Evolutionary conservation across 306 rosid genomes (phyloP).

Genomic region (Castanea sativa): DNA sequence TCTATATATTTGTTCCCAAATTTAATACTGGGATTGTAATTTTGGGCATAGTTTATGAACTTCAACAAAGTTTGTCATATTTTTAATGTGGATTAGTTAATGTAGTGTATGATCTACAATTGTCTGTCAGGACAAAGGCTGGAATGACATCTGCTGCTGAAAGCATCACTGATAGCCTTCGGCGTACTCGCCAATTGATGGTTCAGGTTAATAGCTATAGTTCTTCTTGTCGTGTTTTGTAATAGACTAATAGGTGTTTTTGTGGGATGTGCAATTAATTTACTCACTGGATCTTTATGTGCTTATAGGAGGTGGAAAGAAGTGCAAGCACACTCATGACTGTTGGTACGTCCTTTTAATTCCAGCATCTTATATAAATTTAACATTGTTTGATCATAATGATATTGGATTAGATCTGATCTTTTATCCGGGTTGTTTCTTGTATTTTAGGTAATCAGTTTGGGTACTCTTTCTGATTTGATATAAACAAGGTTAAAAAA

Average conservation of each 20-base stretch:
- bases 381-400: not conserved
- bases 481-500: not conserved
- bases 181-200: conserved; percentile 88
- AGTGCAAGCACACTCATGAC: conserved; percentile 68
- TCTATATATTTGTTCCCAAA: not conserved
- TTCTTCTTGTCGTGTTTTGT: conserved; percentile 1
- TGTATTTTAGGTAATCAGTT: not conserved
- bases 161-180: conserved; percentile 92
- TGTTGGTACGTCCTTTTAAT: conserved; percentile 46
- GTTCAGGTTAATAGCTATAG: conserved; percentile 60
- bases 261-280: not conserved
- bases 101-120: conserved; percentile 6
- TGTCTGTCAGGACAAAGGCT: conserved; percentile 71
- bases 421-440: not conserved
- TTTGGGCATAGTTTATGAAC: conserved; percentile 9
- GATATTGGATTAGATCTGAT: not conserved
- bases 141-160: conserved; percentile 97
- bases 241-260: not conserved
- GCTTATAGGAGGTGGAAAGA: conserved; percentile 84
- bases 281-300: conserved; percentile 21
- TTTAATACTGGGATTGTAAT: not conserved
- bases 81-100: conserved; percentile 11
- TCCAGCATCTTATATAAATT: not conserved
- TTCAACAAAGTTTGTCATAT: not conserved
- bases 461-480: not conserved